Base-by-base conservation (phyloP, 352 stramenopile species). In the Pseudoperonospora humuli region DNA sequence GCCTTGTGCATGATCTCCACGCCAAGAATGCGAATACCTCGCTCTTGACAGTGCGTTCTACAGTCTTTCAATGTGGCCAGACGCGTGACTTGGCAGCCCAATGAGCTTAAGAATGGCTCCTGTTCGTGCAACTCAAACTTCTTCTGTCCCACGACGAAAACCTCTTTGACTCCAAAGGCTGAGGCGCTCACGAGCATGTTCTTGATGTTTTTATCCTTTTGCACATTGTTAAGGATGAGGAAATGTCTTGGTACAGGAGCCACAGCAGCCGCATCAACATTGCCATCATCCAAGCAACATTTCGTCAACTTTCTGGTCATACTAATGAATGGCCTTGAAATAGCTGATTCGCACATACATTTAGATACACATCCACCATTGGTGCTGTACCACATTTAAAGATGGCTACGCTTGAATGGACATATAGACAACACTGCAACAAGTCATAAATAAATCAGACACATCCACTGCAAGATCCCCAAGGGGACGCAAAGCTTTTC, bases 221-320 rank as follows among this genome's bases (percentile, higher is more conserved):
- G 82, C 34, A 97, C 93, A 64, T 97, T 97, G 64, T 87, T 94
- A 20, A 97, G 67, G 29, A 97, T 94, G 23, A 96, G 63, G 54
- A 86, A 92, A 31, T 85, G 64, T 8, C 48, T 34, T 15, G 57
- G 52, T 0, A 37, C n/a, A n/a, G n/a, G n/a, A n/a, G n/a, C n/a
- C n/a, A n/a, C n/a, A n/a, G n/a, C 8, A 24, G 39, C 26, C 7
- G 20, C 46, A 39, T 26, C 13, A 17, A 23, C 15, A 26, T 17
- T 29, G 7, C 1, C 40, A 42, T 34, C 21, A 10, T 7, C 23
- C n/a, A n/a, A n/a, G n/a, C n/a, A n/a, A n/a, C n/a, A n/a, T 23
- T 28, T 37, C 18, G 1, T 39, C 14, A 6, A 39, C 24, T 28
- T 26, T 26, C n/a, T n/a, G n/a, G n/a, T n/a, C n/a, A n/a, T n/a